Conservation (phyloP, 768 basidiomycete species). For the Mycena vitilis region DNA sequence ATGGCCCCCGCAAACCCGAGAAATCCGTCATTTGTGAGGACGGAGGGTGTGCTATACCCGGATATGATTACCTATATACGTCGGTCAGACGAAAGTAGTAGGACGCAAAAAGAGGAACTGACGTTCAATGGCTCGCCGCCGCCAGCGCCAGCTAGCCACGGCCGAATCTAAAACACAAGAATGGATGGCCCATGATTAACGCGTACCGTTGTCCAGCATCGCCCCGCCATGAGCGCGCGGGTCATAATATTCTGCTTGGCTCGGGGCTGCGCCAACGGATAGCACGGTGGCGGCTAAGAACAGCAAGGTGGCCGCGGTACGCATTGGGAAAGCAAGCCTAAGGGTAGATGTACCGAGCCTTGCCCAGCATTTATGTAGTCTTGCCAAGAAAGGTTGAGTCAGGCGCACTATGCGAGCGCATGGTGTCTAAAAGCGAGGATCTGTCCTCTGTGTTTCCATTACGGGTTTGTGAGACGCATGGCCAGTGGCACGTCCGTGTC, state of each 20-base stretch:
- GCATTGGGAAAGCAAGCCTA: neutral
- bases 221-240: conserved; percentile 1
- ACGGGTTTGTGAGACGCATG: too few species aligned
- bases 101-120: neutral
- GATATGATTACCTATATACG: conserved; percentile 26
- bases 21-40: conserved; percentile 15
- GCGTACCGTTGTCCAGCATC: conserved; percentile 19
- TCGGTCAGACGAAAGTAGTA: neutral
- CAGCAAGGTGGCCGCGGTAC: neutral
- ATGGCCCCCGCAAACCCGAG: conserved; percentile 9
- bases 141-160: neutral
- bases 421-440: too few species aligned
- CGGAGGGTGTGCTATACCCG: conserved; percentile 20
- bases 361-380: too few species aligned
- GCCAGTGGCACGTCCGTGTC: too few species aligned
- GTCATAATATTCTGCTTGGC: conserved; percentile 18
- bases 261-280: neutral
- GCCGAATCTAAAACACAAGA: neutral
- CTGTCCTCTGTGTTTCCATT: too few species aligned
- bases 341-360: too few species aligned
- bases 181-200: too few species aligned
- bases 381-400: too few species aligned
- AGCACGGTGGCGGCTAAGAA: neutral
- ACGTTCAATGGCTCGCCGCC: conserved; percentile 27
- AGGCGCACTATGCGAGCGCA: too few species aligned